A percentile compares a stretch with the other conserved stretches of the same genome.
phyloP scores from a whole-genome alignment of 2,329 filamentous ascomycete genomes.

The Polychaeton citri region DNA sequence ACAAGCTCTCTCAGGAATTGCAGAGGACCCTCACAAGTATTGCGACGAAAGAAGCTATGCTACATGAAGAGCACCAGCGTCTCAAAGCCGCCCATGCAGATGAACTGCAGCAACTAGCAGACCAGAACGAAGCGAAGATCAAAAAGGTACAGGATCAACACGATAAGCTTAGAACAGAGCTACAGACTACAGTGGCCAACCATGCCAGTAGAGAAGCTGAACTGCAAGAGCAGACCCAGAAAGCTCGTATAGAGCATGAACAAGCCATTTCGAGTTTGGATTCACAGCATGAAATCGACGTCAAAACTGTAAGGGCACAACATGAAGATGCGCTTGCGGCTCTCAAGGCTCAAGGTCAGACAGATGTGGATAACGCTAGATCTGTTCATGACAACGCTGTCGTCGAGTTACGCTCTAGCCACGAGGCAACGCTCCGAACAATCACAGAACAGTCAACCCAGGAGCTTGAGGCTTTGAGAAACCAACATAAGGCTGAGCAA shows the following conservation, averaged over 20 bases:
- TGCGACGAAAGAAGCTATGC: not conserved
- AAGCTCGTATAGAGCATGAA: not conserved
- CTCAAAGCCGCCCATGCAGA: not conserved
- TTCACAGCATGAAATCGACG: constrained; percentile 1
- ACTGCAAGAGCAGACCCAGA: not conserved
- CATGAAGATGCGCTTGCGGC: constrained; percentile 5
- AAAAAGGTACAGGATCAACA: not conserved
- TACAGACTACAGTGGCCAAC: not conserved
- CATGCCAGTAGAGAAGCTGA: not conserved
- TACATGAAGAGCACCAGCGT: not conserved
- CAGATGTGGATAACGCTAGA: constrained; percentile 1
- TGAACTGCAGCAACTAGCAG: not conserved
- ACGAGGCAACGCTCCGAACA: constrained; percentile 3
- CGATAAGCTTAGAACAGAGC: not conserved
- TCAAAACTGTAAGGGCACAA: constrained; percentile 1
- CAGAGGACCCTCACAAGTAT: not conserved
- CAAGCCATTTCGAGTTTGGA: not conserved
- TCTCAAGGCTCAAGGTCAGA: constrained; percentile 5
- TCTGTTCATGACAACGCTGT: not conserved
- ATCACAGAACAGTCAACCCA: constrained; percentile 5
- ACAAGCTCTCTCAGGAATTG: not conserved
- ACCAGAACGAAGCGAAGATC: constrained; percentile 2
- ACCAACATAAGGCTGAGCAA: constrained; percentile 3
- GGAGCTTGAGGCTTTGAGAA: constrained; percentile 5
- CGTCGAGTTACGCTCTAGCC: not conserved